Percentiles rank a stretch among this genome's conserved stretches.
phyloP scores from a whole-genome alignment of 345 rosid genomes.

The Euphorbia pulcherrima region DNA sequence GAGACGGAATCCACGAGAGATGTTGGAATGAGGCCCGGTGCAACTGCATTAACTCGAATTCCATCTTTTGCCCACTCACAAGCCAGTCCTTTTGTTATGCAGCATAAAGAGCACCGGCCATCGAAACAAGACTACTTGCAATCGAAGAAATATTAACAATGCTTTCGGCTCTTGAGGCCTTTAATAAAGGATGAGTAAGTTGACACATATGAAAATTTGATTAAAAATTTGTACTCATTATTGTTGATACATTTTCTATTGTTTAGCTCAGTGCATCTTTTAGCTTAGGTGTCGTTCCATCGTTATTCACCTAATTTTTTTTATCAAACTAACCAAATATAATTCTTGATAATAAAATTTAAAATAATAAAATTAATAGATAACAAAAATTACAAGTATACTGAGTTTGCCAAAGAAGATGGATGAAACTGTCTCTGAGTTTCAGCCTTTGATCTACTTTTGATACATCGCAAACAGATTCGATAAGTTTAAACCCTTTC shows the following conservation, averaged over 20 bases:
- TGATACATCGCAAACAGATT: conserved; percentile 14
- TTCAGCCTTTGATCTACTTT: conserved; percentile 7
- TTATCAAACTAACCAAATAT: too few species aligned
- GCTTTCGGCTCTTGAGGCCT: conserved; percentile 1
- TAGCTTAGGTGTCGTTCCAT: neutral
- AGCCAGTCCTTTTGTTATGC: conserved; percentile 16
- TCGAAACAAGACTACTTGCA: neutral
- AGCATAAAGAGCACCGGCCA: neutral
- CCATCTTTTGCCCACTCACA: conserved; percentile 21
- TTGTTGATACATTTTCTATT: conserved; percentile 4
- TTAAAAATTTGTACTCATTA: conserved; percentile 22
- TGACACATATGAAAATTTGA: conserved; percentile 16
- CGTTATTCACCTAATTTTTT: conserved; percentile 21
- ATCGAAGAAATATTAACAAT: conserved; percentile 17
- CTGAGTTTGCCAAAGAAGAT: conserved; percentile 20
- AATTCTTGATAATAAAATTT: too few species aligned
- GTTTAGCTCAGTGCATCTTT: conserved; percentile 8
- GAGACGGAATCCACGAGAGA: neutral
- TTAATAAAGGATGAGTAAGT: conserved; percentile 14
- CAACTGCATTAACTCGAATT: conserved; percentile 12
- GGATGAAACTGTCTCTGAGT: conserved; percentile 11
- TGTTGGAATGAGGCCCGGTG: conserved; percentile 6
- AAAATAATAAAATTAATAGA: too few species aligned
- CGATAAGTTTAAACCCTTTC: conserved; percentile 16
- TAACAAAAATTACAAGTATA: conserved; percentile 14